Conservation (phyloP, 495 filamentous ascomycete genomes). For the Podospora bellae-mahoneyi region DNA sequence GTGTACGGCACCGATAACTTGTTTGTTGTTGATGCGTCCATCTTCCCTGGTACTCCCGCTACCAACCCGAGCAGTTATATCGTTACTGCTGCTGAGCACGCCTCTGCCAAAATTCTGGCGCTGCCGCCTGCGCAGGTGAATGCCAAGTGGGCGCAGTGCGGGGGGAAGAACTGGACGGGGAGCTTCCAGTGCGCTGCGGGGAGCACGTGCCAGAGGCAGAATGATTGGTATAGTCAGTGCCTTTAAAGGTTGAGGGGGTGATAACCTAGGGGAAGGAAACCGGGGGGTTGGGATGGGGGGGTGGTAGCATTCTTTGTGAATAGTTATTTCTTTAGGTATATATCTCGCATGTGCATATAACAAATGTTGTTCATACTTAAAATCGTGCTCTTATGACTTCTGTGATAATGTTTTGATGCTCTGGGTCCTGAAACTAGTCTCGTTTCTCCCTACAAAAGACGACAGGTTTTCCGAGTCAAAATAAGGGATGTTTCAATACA, state of each 20-base stretch:
- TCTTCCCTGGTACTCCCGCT: slow-evolving; percentile 60
- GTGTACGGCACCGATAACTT: slow-evolving; percentile 72
- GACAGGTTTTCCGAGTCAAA: too few species aligned
- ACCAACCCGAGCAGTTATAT: slow-evolving; percentile 61
- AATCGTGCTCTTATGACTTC: neutral
- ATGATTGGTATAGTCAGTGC: slow-evolving; percentile 34
- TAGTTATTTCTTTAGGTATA: slow-evolving; percentile 3
- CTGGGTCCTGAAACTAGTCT: too few species aligned
- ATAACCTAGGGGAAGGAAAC: neutral
- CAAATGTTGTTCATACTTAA: neutral
- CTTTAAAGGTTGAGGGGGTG: slow-evolving; percentile 13
- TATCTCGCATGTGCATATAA: neutral
- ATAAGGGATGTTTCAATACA: too few species aligned
- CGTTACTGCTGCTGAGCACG: slow-evolving; percentile 56
- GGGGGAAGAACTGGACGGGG: slow-evolving; percentile 35
- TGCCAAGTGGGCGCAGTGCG: slow-evolving; percentile 40
- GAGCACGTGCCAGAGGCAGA: slow-evolving; percentile 23
- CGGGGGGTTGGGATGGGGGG: neutral
- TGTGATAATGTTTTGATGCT: neutral
- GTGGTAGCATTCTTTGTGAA: slow-evolving; percentile 5
- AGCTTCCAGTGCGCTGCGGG: slow-evolving; percentile 23
- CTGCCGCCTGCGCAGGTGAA: slow-evolving; percentile 27
- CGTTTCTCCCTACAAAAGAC: too few species aligned
- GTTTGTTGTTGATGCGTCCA: slow-evolving; percentile 59
- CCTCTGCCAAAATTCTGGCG: slow-evolving; percentile 47